Evolutionary conservation across 83 land plant species (phyloP).

Genomic region (Picea abies): DNA sequence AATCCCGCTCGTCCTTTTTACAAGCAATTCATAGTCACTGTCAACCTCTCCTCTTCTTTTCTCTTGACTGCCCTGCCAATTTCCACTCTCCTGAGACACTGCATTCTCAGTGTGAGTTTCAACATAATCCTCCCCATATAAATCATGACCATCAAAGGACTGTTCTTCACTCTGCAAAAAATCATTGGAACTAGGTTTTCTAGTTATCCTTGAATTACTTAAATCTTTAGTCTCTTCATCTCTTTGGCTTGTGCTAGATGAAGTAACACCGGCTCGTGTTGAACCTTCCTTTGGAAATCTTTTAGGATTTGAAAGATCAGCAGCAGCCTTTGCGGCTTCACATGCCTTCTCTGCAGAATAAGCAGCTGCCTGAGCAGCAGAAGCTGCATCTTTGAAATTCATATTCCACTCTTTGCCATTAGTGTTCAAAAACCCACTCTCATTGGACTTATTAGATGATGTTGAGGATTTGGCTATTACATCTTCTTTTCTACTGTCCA

Average conservation of each 20-base stretch:
- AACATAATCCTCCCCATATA: background rate
- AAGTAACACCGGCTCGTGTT: background rate
- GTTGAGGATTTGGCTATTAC: background rate
- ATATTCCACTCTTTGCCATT: constrained; percentile 16
- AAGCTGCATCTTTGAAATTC: constrained; percentile 45
- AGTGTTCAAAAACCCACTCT: background rate
- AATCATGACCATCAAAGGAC: constrained; percentile 12
- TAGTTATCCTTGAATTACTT: background rate
- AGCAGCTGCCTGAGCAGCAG: constrained; percentile 75
- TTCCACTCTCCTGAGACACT: constrained; percentile 1
- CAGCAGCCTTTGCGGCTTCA: constrained; percentile 74
- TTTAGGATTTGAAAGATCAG: constrained; percentile 31
- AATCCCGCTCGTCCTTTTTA: background rate
- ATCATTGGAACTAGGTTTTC: background rate
- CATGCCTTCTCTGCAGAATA: constrained; percentile 59
- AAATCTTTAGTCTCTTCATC: constrained; percentile 5
- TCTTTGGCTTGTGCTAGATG: background rate
- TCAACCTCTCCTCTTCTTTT: background rate
- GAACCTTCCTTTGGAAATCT: background rate
- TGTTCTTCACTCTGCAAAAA: background rate
- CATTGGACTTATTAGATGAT: background rate
- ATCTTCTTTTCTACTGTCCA: constrained; percentile 4
- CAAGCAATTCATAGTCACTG: background rate
- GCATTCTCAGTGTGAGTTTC: background rate
- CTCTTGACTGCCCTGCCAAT: background rate